A percentile compares a stretch with the other conserved stretches of the same genome.
phyloP scores from a whole-genome alignment of 192 early-diverging fungal species.

The Coemansia sp. region DNA sequence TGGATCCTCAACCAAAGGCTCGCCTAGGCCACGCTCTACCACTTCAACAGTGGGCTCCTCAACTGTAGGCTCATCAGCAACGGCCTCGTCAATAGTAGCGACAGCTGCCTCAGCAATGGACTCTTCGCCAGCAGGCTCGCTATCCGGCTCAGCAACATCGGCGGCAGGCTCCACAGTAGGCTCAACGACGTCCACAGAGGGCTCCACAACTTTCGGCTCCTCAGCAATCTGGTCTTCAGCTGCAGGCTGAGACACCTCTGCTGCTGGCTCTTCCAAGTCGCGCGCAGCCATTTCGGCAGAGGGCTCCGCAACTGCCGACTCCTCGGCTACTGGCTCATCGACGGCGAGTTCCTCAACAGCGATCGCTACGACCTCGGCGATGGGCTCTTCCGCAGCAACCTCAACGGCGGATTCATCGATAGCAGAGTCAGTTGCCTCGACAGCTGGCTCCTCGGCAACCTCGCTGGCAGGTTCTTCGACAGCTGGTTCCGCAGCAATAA shows the following conservation, averaged over 20 bases:
- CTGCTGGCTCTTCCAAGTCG: background rate
- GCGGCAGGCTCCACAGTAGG: too few relatives aligned
- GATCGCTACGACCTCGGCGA: background rate
- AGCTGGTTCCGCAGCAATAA: too few relatives aligned
- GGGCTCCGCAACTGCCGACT: background rate
- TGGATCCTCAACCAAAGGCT: background rate
- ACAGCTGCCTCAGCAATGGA: background rate
- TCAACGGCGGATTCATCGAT: background rate
- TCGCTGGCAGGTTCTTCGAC: background rate
- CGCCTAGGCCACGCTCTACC: background rate
- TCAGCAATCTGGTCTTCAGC: too few relatives aligned
- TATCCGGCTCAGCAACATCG: too few relatives aligned
- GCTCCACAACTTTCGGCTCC: too few relatives aligned
- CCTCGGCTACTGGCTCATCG: background rate
- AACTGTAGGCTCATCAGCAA: background rate
- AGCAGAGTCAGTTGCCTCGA: background rate
- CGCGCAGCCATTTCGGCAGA: background rate
- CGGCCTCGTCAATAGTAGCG: background rate
- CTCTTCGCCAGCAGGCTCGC: background rate
- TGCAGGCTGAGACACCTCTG: too few relatives aligned
- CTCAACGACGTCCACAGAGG: too few relatives aligned
- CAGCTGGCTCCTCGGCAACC: background rate
- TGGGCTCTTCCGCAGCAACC: background rate
- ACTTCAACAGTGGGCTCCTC: slow-evolving; percentile 4
- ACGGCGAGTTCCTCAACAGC: background rate